Base-by-base conservation (phyloP, 306 rosid species). In the Begonia masoniana region DNA sequence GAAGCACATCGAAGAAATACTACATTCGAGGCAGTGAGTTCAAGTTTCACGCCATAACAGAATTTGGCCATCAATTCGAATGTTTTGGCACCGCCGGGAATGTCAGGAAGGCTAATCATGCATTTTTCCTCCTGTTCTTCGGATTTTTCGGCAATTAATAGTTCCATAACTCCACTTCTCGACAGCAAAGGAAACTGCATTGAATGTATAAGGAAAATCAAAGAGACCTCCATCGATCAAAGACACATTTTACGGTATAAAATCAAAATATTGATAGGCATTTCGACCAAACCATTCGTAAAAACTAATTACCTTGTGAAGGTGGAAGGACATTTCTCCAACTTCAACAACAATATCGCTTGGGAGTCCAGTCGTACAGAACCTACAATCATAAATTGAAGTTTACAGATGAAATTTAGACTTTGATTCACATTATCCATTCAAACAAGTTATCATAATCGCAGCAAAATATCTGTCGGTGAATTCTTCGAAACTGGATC, bases 151-250 rank as follows among this genome's bases (percentile, higher is more conserved):
- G 99, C 84, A 56, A 86, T 83, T 81, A 73, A 50, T 70, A 63
- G 86, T 64, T 86, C 96, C 81, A 91, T 68, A 62, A 83, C 81
- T 50, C 96, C 96, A 56, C 99, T 86, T 80, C 85, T 83, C n/a
- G 99, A 91, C 51, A 91, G 96, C 81, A 91, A 79, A 73, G 99
- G 99, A 70, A 91, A 91, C 99, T 91, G 94, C 82, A 83, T 19
- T 42, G 51, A 56, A 45, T 59, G 31, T 35, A 57, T 63, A 41
- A 68, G 10, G 57, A 51, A 63, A 31, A 57, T 56, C 51, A 49
- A 41, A 51, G 16, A 41, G 47, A 15, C 10, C 2, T 12, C 14
- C 15, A 14, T 26, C 39, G n/a, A 5, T 17, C 36, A 59, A 59
- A 47, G 35, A 24, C 47, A 35, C 9, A 16, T 59, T 58, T 45